Evolutionary conservation across 352 stramenopile species (phyloP), one percentile per base, ranked within the genome.

Genomic region (Phytophthora europaea): DNA sequence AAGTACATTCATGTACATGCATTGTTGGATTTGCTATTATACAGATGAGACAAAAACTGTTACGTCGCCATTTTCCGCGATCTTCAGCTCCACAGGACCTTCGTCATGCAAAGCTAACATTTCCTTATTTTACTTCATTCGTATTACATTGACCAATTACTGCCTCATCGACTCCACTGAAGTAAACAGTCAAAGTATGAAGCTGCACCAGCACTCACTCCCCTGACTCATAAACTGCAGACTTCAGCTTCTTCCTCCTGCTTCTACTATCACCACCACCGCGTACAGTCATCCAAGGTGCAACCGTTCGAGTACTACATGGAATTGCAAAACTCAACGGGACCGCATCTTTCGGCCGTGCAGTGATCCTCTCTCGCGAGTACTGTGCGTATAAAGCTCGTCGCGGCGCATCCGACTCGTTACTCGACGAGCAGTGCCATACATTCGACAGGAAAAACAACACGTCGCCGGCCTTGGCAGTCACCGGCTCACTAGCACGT

Each of bases 311-410:
- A 12, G 6, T 15, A n/a, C 6, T 68, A 23, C 85, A 92, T 18
- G 78, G 81, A 73, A 94, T 88, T 6, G 85, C 85, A 74, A 91
- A 92, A 75, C 81, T 92, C 31, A 94, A 70, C 12, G 87, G 87
- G n/a, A 55, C 51, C 4, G 61, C 9, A 31, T 84, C 81, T 0
- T 68, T 74, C 3, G 73, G 77, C 34, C 65, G 72, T 36, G 81
- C 81, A 16, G 75, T 89, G 67, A 94, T 93, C 31, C 40, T 74
- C 18, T 76, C 54, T 31, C 59, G 45, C 22, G 79, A 91, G 67
- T 92, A 94, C 62, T 94, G 88, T 0, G 82, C 85, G 73, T 94
- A 94, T 62, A 93, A 93, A 1, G 86, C 88, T 8, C 85, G 81
- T 36, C 88, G 80, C 26, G 53, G 26, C 2, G 45, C 31, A 16